phyloP scores from a whole-genome alignment of 331 rosid genomes.

The Saraca asoca region DNA sequence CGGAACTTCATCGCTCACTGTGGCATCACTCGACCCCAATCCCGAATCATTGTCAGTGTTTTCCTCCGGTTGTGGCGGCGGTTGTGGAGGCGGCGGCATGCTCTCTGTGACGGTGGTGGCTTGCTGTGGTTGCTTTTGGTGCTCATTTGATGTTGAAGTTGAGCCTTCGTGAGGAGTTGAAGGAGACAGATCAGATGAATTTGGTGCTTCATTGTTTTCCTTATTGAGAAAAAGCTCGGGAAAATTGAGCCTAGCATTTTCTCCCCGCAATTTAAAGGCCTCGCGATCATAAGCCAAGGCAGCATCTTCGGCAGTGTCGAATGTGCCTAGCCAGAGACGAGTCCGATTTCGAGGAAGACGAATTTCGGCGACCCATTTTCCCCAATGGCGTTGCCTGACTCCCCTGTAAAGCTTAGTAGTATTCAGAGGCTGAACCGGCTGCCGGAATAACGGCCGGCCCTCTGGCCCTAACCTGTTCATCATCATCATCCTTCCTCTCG shows the following conservation, averaged over 20 bases:
- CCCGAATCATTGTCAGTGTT: slow-evolving; percentile 54
- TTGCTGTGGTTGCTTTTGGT: slow-evolving; percentile 33
- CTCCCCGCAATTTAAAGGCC: slow-evolving; percentile 83
- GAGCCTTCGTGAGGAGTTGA: slow-evolving; percentile 30
- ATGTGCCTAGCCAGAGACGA: slow-evolving; percentile 92
- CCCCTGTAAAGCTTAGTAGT: slow-evolving; percentile 81
- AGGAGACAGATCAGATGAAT: slow-evolving; percentile 41
- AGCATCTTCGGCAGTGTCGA: slow-evolving; percentile 90
- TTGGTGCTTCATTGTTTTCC: slow-evolving; percentile 35
- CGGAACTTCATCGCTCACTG: slow-evolving; percentile 45
- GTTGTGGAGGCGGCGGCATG: slow-evolving; percentile 28
- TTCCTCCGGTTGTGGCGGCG: slow-evolving; percentile 37
- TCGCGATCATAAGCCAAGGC: slow-evolving; percentile 93
- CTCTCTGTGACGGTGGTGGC: slow-evolving; percentile 24
- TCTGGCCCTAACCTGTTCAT: slow-evolving; percentile 57
- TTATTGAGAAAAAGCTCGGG: slow-evolving; percentile 70
- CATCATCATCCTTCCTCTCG: slow-evolving; percentile 63
- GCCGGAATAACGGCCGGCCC: slow-evolving; percentile 45
- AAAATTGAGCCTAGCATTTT: slow-evolving; percentile 85
- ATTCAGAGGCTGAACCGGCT: slow-evolving; percentile 48
- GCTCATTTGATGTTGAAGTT: slow-evolving; percentile 26
- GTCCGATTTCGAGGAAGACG: slow-evolving; percentile 89
- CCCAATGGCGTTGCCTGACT: slow-evolving; percentile 97
- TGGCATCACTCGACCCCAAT: slow-evolving; percentile 49
- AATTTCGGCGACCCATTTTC: slow-evolving; percentile 95